Conservation (phyloP, 176 grass and related monocot species). For the Oryza coarctata region DNA sequence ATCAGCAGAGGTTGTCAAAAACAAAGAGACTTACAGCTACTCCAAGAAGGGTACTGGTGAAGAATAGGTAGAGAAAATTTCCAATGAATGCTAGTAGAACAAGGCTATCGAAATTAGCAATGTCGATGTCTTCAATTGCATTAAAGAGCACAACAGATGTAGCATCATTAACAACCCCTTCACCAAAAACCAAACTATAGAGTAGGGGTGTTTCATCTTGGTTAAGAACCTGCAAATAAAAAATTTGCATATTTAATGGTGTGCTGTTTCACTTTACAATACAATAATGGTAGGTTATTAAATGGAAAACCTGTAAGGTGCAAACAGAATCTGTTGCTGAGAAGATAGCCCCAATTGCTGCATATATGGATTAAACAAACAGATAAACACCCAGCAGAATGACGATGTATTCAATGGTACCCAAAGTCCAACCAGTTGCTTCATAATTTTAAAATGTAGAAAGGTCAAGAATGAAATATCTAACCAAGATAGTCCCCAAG, state of each 20-base stretch:
- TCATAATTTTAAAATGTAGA: background rate
- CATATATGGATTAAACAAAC: conserved; percentile 20
- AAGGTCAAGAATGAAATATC: conserved; percentile 17
- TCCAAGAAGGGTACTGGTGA: conserved; percentile 80
- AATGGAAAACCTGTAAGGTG: conserved; percentile 82
- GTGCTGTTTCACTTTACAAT: conserved; percentile 13
- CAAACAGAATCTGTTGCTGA: conserved; percentile 99
- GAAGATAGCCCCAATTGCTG: conserved; percentile 96
- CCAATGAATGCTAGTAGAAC: conserved; percentile 68
- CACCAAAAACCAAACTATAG: conserved; percentile 96
- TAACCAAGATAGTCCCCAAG: conserved; percentile 93
- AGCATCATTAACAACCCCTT: conserved; percentile 98
- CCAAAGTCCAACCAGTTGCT: conserved; percentile 16
- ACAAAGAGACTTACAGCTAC: conserved; percentile 63
- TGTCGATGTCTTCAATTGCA: conserved; percentile 82
- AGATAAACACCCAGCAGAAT: conserved; percentile 32
- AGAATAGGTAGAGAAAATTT: conserved; percentile 81
- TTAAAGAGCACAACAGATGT: conserved; percentile 98
- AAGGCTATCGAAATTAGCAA: conserved; percentile 65
- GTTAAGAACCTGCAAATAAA: conserved; percentile 78
- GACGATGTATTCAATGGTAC: conserved; percentile 23
- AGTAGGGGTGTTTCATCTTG: conserved; percentile 93
- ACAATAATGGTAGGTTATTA: conserved; percentile 6
- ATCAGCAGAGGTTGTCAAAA: background rate
- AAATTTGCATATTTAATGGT: conserved; percentile 29